These are phyloP conservation scores for Zoysia matrella DNA, from an alignment of 202 grass and related monocot species.

Conservation along the genomic window DNA sequence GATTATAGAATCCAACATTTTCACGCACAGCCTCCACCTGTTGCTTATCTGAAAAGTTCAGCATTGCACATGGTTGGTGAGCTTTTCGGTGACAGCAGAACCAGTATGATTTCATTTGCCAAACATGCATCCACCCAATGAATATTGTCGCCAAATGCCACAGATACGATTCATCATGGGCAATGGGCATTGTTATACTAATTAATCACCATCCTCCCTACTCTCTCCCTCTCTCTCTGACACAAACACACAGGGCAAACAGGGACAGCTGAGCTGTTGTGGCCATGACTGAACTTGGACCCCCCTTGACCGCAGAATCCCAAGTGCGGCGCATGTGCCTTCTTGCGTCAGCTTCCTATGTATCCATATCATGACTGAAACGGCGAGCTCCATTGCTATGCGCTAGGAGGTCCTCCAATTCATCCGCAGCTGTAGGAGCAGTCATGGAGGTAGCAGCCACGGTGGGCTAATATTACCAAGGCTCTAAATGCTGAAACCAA, in stretches of 20 bases:
- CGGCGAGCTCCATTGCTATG: constrained; percentile 16
- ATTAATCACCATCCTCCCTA: not conserved
- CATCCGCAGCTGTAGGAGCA: constrained; percentile 35
- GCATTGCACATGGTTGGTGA: constrained; percentile 64
- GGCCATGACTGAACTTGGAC: constrained; percentile 36
- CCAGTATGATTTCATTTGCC: constrained; percentile 49
- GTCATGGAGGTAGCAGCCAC: constrained; percentile 31
- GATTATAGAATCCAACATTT: constrained; percentile 44
- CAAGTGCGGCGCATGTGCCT: constrained; percentile 32
- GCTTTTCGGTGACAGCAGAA: constrained; percentile 48
- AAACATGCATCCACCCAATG: constrained; percentile 47
- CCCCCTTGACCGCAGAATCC: constrained; percentile 51
- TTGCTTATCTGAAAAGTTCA: constrained; percentile 59
- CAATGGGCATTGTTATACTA: constrained; percentile 42
- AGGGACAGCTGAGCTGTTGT: constrained; percentile 17
- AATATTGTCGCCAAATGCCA: constrained; percentile 52
- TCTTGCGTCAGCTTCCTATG: constrained; percentile 32
- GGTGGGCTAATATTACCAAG: constrained; percentile 20
- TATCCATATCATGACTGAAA: constrained; percentile 26
- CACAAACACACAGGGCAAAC: not conserved
- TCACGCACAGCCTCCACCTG: constrained; percentile 37
- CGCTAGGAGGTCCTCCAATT: constrained; percentile 6
- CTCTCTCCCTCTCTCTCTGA: not conserved
- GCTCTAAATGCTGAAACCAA: constrained; percentile 46
- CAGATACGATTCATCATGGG: constrained; percentile 34